These are phyloP conservation scores for Leccinellum albellum DNA, from an alignment of 768 basidiomycete genomes.

Conservation along the genomic window DNA sequence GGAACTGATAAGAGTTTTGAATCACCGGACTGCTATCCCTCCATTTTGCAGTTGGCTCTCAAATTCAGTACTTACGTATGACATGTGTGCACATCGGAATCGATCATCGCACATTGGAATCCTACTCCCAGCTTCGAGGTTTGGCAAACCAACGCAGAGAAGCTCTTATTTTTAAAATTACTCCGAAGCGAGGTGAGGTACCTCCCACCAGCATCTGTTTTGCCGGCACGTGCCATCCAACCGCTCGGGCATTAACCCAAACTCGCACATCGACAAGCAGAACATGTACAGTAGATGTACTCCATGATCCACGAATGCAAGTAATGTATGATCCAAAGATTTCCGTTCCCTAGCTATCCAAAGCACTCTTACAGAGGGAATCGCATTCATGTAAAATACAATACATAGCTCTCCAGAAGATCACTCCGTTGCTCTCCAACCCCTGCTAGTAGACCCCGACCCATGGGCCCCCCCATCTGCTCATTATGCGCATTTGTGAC, in stretches of 20 bases:
- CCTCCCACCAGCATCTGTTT: background rate
- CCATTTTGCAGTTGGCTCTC: no score
- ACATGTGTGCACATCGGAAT: no score
- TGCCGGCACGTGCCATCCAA: background rate
- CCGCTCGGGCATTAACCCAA: background rate
- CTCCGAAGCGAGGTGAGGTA: no score
- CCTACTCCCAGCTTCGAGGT: background rate
- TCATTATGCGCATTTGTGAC: background rate
- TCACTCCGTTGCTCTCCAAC: background rate
- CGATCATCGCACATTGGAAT: background rate
- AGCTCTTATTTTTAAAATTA: no score
- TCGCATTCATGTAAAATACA: background rate
- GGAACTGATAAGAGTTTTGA: no score
- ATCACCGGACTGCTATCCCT: no score
- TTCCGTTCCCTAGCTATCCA: background rate
- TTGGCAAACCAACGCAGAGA: no score
- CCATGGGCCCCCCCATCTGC: background rate
- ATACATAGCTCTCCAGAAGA: background rate
- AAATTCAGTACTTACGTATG: no score
- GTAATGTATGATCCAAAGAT: constrained; percentile 72
- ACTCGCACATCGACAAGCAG: constrained; percentile 81
- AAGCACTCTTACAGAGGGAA: background rate
- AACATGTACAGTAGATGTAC: constrained; percentile 93
- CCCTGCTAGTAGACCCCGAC: background rate
- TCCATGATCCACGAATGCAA: constrained; percentile 98